Evolutionary conservation across 108 stramenopile species (phyloP).

Genomic region (Aurantiochytrium sp.): DNA sequence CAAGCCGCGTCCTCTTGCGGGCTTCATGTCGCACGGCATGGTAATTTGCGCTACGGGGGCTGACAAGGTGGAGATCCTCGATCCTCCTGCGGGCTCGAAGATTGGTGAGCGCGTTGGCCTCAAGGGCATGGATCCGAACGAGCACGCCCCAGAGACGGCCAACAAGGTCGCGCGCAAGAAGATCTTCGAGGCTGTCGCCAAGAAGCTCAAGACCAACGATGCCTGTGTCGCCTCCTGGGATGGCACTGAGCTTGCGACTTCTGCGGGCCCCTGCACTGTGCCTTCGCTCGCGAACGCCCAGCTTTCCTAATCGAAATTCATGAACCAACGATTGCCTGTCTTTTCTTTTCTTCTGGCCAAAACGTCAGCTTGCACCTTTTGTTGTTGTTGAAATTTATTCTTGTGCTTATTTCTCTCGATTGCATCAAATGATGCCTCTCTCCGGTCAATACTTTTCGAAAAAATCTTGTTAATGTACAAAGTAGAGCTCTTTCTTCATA

Average conservation of each 20-base stretch:
- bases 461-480: too few relatives aligned
- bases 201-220: slow-evolving; percentile 74
- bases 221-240: slow-evolving; percentile 53
- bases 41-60: slow-evolving; percentile 75
- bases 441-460: too few relatives aligned
- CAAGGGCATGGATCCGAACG: background rate
- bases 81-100: slow-evolving; percentile 63
- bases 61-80: slow-evolving; percentile 67
- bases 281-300: background rate
- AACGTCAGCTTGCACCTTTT: too few relatives aligned
- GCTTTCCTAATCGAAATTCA: background rate
- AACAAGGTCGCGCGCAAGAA: slow-evolving; percentile 94
- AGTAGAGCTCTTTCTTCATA: background rate
- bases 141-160: slow-evolving; percentile 53
- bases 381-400: too few relatives aligned
- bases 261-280: background rate
- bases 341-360: background rate
- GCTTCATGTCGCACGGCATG: slow-evolving; percentile 82
- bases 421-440: too few relatives aligned
- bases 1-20: slow-evolving; percentile 77
- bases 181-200: slow-evolving; percentile 69
- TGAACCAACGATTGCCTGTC: too few relatives aligned
- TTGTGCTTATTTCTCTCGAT: too few relatives aligned
- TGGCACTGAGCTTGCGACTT: background rate
- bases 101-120: slow-evolving; percentile 66